phyloP scores from a whole-genome alignment of 345 rosid genomes.

The Aegle marmelos region DNA sequence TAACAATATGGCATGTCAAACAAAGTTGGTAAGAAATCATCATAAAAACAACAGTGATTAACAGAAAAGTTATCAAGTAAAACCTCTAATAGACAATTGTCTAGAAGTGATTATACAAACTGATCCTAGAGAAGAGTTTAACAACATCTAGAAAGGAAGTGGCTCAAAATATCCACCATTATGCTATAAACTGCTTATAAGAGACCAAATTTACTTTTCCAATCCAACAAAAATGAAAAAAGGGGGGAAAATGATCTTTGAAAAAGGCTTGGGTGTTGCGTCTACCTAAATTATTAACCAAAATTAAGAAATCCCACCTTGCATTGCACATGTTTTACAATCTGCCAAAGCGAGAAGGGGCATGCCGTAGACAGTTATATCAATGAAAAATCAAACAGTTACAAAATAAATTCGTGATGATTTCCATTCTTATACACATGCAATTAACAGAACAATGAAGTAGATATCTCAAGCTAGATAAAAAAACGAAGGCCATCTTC shows the following conservation, averaged over 20 bases:
- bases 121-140: background rate
- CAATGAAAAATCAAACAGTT: background rate
- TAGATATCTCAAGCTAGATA: background rate
- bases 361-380: background rate
- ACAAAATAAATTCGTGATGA: background rate
- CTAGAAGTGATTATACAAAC: background rate
- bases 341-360: background rate
- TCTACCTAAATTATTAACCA: background rate
- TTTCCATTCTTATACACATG: background rate
- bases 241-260: background rate
- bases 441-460: background rate
- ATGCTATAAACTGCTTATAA: background rate
- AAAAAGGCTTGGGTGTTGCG: background rate
- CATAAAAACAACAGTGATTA: background rate
- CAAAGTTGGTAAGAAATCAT: slow-evolving; percentile 5
- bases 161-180: background rate
- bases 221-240: background rate
- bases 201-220: background rate
- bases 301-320: background rate
- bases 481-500: background rate
- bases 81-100: background rate
- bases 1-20: slow-evolving; percentile 9
- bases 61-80: background rate
- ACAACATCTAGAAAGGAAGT: background rate
- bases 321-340: background rate